A percentile compares a stretch with the other conserved stretches of the same genome.
Evolutionary conservation across 164 flowering plant genomes (phyloP).

Genomic region (Hamamelis virginiana): DNA sequence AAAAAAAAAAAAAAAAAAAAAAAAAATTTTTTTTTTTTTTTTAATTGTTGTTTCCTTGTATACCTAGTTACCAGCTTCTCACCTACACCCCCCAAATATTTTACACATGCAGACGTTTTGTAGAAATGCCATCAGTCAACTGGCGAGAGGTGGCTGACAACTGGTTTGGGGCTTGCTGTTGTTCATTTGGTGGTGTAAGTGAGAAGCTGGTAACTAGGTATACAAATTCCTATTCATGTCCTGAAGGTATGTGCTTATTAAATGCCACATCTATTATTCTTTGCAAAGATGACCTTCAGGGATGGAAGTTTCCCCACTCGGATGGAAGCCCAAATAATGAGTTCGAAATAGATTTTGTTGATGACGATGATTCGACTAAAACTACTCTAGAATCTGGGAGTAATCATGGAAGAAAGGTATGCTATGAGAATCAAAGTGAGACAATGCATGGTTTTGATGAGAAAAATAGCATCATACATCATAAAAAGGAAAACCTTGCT

Average conservation of each 20-base stretch:
- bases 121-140: constrained; percentile 83
- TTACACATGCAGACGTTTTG: constrained; percentile 46
- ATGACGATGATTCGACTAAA: constrained; percentile 12
- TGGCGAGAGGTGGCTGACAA: constrained; percentile 97
- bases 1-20: no score
- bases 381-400: constrained; percentile 14
- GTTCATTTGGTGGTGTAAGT: constrained; percentile 93
- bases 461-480: constrained; percentile 9
- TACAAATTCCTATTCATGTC: constrained; percentile 54
- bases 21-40: no score
- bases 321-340: constrained; percentile 14
- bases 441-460: constrained; percentile 7
- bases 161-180: constrained; percentile 97
- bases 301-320: constrained; percentile 30
- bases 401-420: constrained; percentile 6
- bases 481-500: constrained; percentile 11
- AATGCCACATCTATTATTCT: constrained; percentile 54
- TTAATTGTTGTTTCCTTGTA: no score
- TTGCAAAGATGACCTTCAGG: constrained; percentile 65
- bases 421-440: constrained; percentile 11
- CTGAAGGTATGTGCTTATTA: constrained; percentile 60
- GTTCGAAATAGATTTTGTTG: constrained; percentile 9
- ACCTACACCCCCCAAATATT: constrained; percentile 49
- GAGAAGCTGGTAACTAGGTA: constrained; percentile 74
- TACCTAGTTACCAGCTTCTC: constrained; percentile 74